Conservation (phyloP, 106 monocot species). For the Dioscorea alata region DNA sequence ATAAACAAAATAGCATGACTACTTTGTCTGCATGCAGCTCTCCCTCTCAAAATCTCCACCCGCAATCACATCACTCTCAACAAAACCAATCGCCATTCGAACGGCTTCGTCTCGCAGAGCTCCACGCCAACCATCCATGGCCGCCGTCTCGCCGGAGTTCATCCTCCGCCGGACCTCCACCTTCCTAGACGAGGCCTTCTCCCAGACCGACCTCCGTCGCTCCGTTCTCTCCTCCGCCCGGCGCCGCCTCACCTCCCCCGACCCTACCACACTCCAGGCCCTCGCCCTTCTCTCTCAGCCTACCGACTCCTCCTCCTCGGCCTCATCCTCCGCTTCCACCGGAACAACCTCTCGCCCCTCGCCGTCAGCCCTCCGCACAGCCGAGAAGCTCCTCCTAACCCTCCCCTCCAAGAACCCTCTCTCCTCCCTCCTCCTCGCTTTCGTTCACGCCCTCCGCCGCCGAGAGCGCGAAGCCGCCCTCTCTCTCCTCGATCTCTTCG, state of each 20-base stretch:
- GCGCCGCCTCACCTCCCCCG: constrained; percentile 12
- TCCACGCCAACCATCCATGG: too few species aligned
- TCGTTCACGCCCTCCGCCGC: constrained; percentile 17
- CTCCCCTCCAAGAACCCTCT: constrained; percentile 11
- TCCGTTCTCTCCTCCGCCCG: constrained; percentile 21
- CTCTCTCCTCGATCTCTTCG: constrained; percentile 46
- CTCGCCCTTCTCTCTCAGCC: constrained; percentile 20
- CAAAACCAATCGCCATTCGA: too few species aligned
- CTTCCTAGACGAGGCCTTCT: constrained; percentile 28
- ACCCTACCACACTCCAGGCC: constrained; percentile 21
- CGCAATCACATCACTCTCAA: too few species aligned
- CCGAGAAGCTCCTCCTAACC: constrained; percentile 12
- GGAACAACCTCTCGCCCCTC: neutral
- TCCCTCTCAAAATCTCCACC: too few species aligned
- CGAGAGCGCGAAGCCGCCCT: constrained; percentile 21
- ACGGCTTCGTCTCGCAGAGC: too few species aligned
- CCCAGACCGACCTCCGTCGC: constrained; percentile 21
- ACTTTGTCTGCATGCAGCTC: too few species aligned
- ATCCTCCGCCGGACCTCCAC: constrained; percentile 22
- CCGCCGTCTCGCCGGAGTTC: neutral
- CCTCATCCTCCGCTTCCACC: neutral
- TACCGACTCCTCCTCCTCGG: constrained; percentile 6
- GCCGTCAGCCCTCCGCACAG: constrained; percentile 3
- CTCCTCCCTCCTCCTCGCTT: constrained; percentile 40
- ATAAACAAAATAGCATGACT: too few species aligned